phyloP scores from a whole-genome alignment of 257 asterid species.

The Scutellaria baicalensis region DNA sequence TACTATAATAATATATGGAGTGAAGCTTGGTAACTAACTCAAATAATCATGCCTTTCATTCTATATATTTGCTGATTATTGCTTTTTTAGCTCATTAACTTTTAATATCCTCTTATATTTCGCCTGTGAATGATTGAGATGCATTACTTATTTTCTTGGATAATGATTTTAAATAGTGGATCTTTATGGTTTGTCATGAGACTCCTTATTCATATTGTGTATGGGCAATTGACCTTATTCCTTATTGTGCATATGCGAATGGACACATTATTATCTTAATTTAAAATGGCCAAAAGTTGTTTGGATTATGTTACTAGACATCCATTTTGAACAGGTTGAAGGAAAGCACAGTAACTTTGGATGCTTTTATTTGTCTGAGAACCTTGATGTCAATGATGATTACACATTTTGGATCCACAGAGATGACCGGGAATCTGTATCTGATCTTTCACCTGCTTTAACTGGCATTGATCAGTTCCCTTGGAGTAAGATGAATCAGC shows the following conservation, averaged over 20 bases:
- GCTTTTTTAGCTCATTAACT: neutral
- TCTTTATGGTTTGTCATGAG: constrained; percentile 3
- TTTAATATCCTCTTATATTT: neutral
- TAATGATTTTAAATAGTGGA: neutral
- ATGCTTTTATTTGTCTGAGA: constrained; percentile 84
- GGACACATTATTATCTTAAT: neutral
- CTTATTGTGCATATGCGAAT: neutral
- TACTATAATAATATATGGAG: neutral
- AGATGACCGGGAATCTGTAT: constrained; percentile 39
- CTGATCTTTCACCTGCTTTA: constrained; percentile 49
- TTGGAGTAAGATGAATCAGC: constrained; percentile 39
- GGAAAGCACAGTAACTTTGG: constrained; percentile 53
- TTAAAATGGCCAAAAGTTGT: constrained; percentile 4
- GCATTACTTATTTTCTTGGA: neutral
- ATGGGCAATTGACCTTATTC: neutral
- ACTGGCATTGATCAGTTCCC: constrained; percentile 39
- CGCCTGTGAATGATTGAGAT: neutral
- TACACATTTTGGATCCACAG: constrained; percentile 77
- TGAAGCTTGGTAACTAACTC: neutral
- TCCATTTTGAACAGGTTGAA: constrained; percentile 57
- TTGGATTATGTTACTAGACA: constrained; percentile 1
- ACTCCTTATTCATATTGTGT: neutral
- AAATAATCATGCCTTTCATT: neutral
- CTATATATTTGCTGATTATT: neutral
- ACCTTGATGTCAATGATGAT: constrained; percentile 81